Base-by-base conservation (phyloP, 768 basidiomycete genomes). In the Macrolepiota dolichaula region DNA sequence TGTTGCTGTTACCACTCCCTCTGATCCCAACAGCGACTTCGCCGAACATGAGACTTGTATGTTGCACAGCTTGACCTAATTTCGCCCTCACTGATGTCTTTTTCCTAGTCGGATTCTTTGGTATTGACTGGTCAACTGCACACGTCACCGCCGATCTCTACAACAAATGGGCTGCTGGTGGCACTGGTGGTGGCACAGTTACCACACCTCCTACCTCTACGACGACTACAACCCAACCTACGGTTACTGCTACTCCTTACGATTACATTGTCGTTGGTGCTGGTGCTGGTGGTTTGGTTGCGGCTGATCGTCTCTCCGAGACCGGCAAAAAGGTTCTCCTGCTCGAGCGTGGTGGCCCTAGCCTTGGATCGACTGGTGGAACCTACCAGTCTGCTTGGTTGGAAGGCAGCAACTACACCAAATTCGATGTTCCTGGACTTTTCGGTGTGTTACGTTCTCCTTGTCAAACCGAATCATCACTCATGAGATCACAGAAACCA, bases 371-470 rank as follows among this genome's bases (percentile, higher is more conserved):
- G 61, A 86, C 85, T 17, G 85, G 86, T 13, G 86, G 86, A 17
- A 81, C 71, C 10, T 84, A 86, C 66, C 76, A 77, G 47, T 77
- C 85, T 0, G 68, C 72, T 5, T 86, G 84, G 85, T 10, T 42
- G 50, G 1, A 51, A 29, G 57, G 50, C 10, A 51, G 36, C 17
- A 51, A 59, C 36, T 29, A 24, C 25, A 88, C 86, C 4, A 86
- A 86, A 65, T 87, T 86, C 68, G 86, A 88, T 64, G 73, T 85
- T 58, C 85, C 85, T 22, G 85, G 86, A 65, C 66, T 85, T 46
- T 88, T 86, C 66, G 75, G 76, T 71, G 55, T 54, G 68, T 53
- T 13, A 19, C 19, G n/a, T 25, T 35, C 1, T 3, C n/a, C 29
- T 37, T 37, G 15, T 35, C 38, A 24, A 6, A 51, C 22, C 35